Evolutionary conservation across 1,284 basidiomycete species (phyloP).

Genomic region (Cerrena zonata): DNA sequence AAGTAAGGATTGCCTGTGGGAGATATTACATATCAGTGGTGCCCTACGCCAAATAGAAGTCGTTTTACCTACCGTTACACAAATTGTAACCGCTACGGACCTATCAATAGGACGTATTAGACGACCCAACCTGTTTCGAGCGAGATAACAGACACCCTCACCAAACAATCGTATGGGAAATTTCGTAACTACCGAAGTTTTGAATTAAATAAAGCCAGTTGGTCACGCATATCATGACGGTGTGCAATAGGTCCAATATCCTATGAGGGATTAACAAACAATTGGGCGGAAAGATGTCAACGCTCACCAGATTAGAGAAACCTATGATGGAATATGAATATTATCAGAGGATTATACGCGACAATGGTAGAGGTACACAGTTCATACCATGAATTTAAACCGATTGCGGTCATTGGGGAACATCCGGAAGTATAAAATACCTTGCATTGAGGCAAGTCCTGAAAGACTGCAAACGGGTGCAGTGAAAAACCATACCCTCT

Average conservation of each 20-base stretch:
- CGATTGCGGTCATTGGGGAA: slow-evolving; percentile 15
- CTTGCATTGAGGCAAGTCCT: slow-evolving; percentile 17
- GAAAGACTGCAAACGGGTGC: slow-evolving; percentile 15
- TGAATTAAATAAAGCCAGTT: slow-evolving; percentile 14
- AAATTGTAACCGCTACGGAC: slow-evolving; percentile 18
- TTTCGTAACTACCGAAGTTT: slow-evolving; percentile 7
- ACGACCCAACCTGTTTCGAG: not conserved
- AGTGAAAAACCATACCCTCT: not conserved
- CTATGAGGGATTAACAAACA: not conserved
- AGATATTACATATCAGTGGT: slow-evolving; percentile 5
- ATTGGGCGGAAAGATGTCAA: not conserved
- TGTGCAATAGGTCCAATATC: slow-evolving; percentile 13
- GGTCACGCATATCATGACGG: slow-evolving; percentile 12
- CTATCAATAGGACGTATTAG: not conserved
- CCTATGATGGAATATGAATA: not conserved
- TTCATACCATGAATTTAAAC: slow-evolving; percentile 16
- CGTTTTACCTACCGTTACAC: slow-evolving; percentile 13
- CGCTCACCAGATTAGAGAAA: not conserved
- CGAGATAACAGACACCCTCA: no score
- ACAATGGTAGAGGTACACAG: not conserved
- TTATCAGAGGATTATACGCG: not conserved
- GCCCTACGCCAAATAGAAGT: slow-evolving; percentile 10
- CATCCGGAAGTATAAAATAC: slow-evolving; percentile 18
- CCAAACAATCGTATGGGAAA: slow-evolving; percentile 22
- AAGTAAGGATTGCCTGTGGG: slow-evolving; percentile 11